Conservation (phyloP, 768 basidiomycete genomes). For the Trametes maxima region DNA sequence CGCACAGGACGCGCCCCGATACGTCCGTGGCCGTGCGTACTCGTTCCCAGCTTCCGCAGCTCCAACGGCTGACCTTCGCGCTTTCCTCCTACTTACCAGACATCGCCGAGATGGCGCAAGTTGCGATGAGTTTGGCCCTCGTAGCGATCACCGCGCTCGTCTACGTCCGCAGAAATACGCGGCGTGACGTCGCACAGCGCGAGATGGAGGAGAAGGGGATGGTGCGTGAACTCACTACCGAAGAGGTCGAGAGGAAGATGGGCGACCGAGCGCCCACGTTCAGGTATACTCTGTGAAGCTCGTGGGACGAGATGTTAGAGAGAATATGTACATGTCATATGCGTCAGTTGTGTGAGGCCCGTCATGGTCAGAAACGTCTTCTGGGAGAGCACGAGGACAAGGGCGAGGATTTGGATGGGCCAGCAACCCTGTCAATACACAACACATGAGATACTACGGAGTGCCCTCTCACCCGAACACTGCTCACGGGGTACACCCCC, state of each 20-base stretch:
- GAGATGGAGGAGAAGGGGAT: conserved; percentile 36
- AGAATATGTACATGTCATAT: too few species aligned
- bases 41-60: neutral
- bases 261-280: conserved; percentile 67
- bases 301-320: too few species aligned
- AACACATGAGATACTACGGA: too few species aligned
- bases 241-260: conserved; percentile 38
- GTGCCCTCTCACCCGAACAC: too few species aligned
- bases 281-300: conserved; percentile 48
- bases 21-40: conserved; percentile 62
- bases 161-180: conserved; percentile 58
- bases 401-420: too few species aligned
- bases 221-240: conserved; percentile 16
- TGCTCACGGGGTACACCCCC: too few species aligned
- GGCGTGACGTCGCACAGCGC: conserved; percentile 49
- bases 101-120: conserved; percentile 43
- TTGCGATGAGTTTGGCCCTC: conserved; percentile 59
- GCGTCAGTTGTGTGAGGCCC: too few species aligned
- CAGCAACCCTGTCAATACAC: too few species aligned
- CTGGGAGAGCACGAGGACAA: too few species aligned
- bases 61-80: too few species aligned
- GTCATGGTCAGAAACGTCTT: too few species aligned
- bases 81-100: neutral
- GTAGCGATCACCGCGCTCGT: conserved; percentile 50
- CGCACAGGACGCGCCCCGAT: conserved; percentile 59